Conservation (phyloP, 805 yeast species). For the Wickerhamomyces kurtzmanii region DNA sequence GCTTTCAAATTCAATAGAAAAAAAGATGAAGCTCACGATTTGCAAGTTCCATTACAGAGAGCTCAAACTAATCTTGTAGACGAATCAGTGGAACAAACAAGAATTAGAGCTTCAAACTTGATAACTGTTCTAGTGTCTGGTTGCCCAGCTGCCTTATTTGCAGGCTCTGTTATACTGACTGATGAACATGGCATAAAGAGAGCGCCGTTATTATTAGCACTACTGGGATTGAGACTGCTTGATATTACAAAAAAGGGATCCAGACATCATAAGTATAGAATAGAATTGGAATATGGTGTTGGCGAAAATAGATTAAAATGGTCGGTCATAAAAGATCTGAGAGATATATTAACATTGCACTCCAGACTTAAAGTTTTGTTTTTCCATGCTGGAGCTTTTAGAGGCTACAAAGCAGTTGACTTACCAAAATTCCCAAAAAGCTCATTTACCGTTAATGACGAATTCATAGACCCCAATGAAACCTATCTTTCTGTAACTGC, state of each 20-base stretch:
- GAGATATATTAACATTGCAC: constrained; percentile 67
- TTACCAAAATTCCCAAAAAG: constrained; percentile 28
- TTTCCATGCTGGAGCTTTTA: constrained; percentile 23
- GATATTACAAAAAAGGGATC: constrained; percentile 29
- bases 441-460: too few species aligned
- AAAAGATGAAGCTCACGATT: constrained; percentile 3
- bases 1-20: constrained; percentile 14
- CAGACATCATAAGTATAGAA: constrained; percentile 34
- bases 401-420: constrained; percentile 16
- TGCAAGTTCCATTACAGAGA: constrained; percentile 1
- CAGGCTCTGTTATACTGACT: constrained; percentile 63
- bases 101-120: constrained; percentile 28
- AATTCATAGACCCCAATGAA: too few species aligned
- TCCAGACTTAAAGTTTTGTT: constrained; percentile 49
- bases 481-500: too few species aligned
- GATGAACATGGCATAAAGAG: constrained; percentile 72
- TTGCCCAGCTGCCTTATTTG: constrained; percentile 62
- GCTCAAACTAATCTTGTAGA: constrained; percentile 3
- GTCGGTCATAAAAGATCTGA: constrained; percentile 64
- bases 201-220: constrained; percentile 73
- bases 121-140: constrained; percentile 51
- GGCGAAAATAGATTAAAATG: constrained; percentile 73
- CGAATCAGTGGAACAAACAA: constrained; percentile 14
- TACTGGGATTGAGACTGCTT: constrained; percentile 56
- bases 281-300: constrained; percentile 87